Conservation (phyloP, 1,139 yeast species). For the Arxiozyma slooffiae region DNA sequence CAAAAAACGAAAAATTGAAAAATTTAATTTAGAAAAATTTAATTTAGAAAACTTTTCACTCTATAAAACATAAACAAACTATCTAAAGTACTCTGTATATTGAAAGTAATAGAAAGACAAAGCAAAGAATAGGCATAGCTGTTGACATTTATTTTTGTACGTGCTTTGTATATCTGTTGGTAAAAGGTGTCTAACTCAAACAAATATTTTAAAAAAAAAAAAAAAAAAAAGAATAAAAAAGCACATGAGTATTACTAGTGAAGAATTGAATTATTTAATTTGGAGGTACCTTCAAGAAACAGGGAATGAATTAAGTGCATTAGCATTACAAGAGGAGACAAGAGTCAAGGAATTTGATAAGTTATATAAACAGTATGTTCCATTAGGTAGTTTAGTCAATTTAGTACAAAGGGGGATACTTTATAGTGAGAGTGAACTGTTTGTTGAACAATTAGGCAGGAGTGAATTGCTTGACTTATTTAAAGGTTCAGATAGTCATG, state of each 20-base stretch:
- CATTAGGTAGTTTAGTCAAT: constrained; percentile 69
- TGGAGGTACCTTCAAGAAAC: constrained; percentile 92
- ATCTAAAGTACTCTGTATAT: neutral
- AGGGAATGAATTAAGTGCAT: constrained; percentile 69
- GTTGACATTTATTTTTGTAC: neutral
- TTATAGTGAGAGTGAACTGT: constrained; percentile 47
- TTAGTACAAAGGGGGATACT: constrained; percentile 80
- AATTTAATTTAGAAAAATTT: no score
- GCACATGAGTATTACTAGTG: constrained; percentile 69
- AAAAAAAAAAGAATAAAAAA: neutral
- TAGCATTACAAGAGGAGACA: constrained; percentile 71
- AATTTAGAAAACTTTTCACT: neutral
- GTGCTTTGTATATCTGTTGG: neutral
- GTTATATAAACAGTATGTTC: constrained; percentile 40
- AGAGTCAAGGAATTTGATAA: constrained; percentile 51
- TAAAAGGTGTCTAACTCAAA: neutral
- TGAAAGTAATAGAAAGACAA: neutral
- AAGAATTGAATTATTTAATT: constrained; percentile 78
- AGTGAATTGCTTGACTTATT: constrained; percentile 13
- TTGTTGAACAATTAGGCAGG: constrained; percentile 32
- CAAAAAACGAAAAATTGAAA: neutral
- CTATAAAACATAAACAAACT: neutral
- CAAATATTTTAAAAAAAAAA: neutral
- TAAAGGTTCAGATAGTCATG: neutral
- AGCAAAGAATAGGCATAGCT: neutral